Base-by-base conservation (phyloP, 768 basidiomycete species). In the Tylopilus cervinicoccineus region DNA sequence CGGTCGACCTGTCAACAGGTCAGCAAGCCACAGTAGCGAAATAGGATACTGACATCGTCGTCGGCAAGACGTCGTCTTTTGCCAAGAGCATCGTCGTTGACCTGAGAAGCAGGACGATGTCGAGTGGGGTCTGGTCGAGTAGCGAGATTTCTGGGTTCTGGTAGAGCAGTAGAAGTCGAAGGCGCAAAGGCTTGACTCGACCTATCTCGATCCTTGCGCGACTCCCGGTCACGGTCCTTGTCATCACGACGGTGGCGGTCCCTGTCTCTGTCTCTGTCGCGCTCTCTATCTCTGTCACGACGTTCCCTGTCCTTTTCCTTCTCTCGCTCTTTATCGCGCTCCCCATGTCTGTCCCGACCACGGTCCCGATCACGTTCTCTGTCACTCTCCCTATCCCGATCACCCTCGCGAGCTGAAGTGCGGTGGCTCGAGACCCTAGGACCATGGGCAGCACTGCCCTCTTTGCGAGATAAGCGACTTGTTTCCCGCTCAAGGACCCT, bases 11-110 rank as follows among this genome's bases (percentile, higher is more conserved):
- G 62, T 33, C 42, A 49, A 34, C 41, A 22, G 16, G 46, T 63
- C 58, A 50, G 54, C 44, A 32, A 20, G 39, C 31, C 28, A 47
- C 39, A 42, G 40, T 33, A 33, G 42, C 14, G 19, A 32, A 44
- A 39, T 32, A 12, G 20, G 32, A 26, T 6, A 70, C 83, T 62
- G 61, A 89, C 88, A 58, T 91, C 88, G 45, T 91, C 88, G 27
- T 90, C 88, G 0, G 73, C 59, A 19, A 76, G 70, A 45, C 88
- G 72, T 51, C 86, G 73, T 61, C 88, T 76, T 67, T 90, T 90
- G 26, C 87, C 86, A 22, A 88, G 75, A 4, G 70, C 73, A 38
- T 90, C 88, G 42, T 91, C 87, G 9, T 61, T 66, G 43, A 68
- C 68, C 37, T 70, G 71, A 5, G 66, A 55, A 43, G 67, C 70